Percentiles rank a stretch among this genome's conserved stretches.
phyloP scores from a whole-genome alignment of 352 stramenopile species.

The Phytophthora citrophthora region DNA sequence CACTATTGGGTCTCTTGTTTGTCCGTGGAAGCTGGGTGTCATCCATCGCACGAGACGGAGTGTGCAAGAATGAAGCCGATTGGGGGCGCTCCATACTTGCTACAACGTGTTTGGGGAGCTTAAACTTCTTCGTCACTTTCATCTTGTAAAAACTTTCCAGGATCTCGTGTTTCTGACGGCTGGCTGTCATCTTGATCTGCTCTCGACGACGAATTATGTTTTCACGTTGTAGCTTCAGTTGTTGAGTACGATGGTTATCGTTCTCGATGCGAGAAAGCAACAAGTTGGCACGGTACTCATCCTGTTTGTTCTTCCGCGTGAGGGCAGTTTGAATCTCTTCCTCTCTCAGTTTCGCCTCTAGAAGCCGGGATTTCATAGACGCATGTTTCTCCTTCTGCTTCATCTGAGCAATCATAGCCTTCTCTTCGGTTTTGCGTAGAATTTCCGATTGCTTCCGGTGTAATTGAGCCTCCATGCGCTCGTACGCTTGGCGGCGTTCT shows the following conservation, averaged over 20 bases:
- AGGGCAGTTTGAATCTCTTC: slow-evolving; percentile 79
- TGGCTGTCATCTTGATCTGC: slow-evolving; percentile 69
- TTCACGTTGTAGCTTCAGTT: slow-evolving; percentile 65
- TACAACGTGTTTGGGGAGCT: slow-evolving; percentile 61
- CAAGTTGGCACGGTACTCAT: slow-evolving; percentile 64
- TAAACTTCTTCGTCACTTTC: slow-evolving; percentile 82
- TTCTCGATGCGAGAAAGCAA: slow-evolving; percentile 67
- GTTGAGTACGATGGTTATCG: slow-evolving; percentile 60
- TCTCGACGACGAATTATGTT: slow-evolving; percentile 63
- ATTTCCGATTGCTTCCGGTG: slow-evolving; percentile 49
- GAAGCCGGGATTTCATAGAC: slow-evolving; percentile 49
- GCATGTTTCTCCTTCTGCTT: slow-evolving; percentile 65
- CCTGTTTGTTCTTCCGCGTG: slow-evolving; percentile 61
- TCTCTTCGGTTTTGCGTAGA: slow-evolving; percentile 58
- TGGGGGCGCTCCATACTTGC: slow-evolving; percentile 41
- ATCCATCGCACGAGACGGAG: too few relatives aligned
- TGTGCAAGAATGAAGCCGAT: slow-evolving; percentile 34
- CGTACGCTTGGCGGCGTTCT: slow-evolving; percentile 59
- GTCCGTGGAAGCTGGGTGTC: neutral
- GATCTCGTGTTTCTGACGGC: slow-evolving; percentile 73
- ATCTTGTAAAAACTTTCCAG: slow-evolving; percentile 84
- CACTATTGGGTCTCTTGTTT: slow-evolving; percentile 40
- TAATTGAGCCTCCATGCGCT: slow-evolving; percentile 69
- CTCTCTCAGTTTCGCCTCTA: slow-evolving; percentile 79
- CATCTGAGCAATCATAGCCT: slow-evolving; percentile 51